Evolutionary conservation across 176 grass and related monocot genomes (phyloP).

Genomic region (Oryza nivara): DNA sequence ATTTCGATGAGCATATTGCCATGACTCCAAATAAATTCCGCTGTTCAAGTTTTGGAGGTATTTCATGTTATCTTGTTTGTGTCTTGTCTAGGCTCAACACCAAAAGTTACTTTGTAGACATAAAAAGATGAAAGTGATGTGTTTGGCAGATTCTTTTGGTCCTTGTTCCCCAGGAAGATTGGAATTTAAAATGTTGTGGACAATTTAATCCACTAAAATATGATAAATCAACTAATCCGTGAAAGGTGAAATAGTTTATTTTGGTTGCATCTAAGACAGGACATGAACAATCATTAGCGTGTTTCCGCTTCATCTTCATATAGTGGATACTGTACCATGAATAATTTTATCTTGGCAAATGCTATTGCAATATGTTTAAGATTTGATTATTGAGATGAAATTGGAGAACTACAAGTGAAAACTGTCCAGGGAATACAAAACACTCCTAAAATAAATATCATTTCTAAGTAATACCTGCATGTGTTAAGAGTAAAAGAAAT

Average conservation of each 20-base stretch:
- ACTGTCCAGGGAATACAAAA: slow-evolving; percentile 14
- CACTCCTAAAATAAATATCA: neutral
- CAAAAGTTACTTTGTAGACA: neutral
- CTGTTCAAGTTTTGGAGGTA: neutral
- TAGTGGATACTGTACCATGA: neutral
- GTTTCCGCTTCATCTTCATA: neutral
- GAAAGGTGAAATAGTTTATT: neutral
- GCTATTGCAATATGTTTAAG: neutral
- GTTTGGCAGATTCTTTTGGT: neutral
- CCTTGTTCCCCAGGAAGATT: neutral
- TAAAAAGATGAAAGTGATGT: neutral
- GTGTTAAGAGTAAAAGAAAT: neutral
- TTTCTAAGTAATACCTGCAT: neutral
- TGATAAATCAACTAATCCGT: neutral
- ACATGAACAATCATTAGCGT: neutral
- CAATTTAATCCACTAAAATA: neutral
- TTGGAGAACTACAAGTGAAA: neutral
- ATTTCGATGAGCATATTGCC: neutral
- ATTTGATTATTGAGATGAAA: neutral
- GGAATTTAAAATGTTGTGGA: neutral
- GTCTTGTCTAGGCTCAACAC: neutral
- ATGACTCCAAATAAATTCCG: neutral
- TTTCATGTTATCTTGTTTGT: slow-evolving; percentile 7
- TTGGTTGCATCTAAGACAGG: neutral
- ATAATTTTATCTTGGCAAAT: neutral